Percentiles rank a stretch among this genome's conserved stretches.
Conservation (phyloP, 495 filamentous ascomycete species). For the Bryoglossum gracile region DNA sequence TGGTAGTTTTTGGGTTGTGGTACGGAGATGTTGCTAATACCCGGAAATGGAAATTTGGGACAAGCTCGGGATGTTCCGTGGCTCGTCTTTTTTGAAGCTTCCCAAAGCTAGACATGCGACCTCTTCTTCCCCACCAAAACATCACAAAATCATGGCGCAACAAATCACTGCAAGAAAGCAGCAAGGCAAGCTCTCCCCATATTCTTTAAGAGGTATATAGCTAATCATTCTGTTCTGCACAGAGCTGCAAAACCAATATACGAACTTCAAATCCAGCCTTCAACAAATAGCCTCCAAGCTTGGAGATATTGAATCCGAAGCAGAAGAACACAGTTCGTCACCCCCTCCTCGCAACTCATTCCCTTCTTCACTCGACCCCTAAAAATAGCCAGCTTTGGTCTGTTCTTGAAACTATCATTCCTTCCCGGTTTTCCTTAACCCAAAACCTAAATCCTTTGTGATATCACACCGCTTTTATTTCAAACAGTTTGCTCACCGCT, state of each 20-base stretch:
- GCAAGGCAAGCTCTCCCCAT: slow-evolving; percentile 72
- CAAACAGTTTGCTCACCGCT: slow-evolving; percentile 22
- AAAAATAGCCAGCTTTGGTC: slow-evolving; percentile 2
- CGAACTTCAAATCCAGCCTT: slow-evolving; percentile 90
- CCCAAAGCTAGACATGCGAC: slow-evolving; percentile 2
- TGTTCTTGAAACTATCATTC: too few species aligned
- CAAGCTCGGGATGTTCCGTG: background rate
- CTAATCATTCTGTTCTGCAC: slow-evolving; percentile 1
- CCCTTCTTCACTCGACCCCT: slow-evolving; percentile 13
- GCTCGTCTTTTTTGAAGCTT: background rate
- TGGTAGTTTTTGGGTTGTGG: background rate
- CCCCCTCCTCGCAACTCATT: background rate
- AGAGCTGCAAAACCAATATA: slow-evolving; percentile 93
- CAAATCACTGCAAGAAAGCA: slow-evolving; percentile 54
- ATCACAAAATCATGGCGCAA: slow-evolving; percentile 24
- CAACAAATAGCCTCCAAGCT: slow-evolving; percentile 94
- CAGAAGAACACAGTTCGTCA: slow-evolving; percentile 90
- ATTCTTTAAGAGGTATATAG: background rate
- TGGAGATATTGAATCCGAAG: slow-evolving; percentile 92
- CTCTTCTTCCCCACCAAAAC: background rate
- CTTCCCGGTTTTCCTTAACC: too few species aligned
- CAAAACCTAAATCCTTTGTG: too few species aligned
- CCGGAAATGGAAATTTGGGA: background rate
- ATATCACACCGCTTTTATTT: slow-evolving; percentile 18
- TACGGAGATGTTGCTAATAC: too few species aligned